Conservation (phyloP, 257 asterid species). For the Capsicum rhomboideum region DNA sequence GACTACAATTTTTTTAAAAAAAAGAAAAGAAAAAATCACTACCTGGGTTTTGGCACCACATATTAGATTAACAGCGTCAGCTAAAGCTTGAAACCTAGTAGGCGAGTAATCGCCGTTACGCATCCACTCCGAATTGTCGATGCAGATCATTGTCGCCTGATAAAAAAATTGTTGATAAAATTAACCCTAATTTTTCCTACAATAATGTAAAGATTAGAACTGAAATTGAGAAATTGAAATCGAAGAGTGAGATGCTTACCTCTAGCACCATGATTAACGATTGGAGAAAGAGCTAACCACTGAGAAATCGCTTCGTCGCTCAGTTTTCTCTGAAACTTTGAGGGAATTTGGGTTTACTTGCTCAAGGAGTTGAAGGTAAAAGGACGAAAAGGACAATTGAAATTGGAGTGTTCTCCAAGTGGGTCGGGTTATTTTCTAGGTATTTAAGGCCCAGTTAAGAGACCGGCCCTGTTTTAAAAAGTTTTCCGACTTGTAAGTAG, state of each 20-base stretch:
- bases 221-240: neutral
- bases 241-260: slow-evolving; percentile 26
- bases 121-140: slow-evolving; percentile 99
- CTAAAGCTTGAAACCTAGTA: slow-evolving; percentile 77
- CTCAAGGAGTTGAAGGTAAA: neutral
- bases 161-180: neutral
- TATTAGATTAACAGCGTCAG: slow-evolving; percentile 91
- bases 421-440: neutral
- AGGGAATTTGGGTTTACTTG: slow-evolving; percentile 2
- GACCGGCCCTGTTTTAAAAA: neutral
- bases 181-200: slow-evolving; percentile 9
- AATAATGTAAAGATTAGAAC: neutral
- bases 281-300: neutral
- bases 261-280: slow-evolving; percentile 82
- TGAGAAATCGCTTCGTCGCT: neutral
- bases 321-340: neutral
- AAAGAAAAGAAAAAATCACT: too few relatives aligned
- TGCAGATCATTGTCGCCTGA: slow-evolving; percentile 95
- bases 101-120: slow-evolving; percentile 94
- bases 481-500: neutral
- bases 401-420: neutral
- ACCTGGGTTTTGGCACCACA: slow-evolving; percentile 99
- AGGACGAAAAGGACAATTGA: neutral
- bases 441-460: neutral
- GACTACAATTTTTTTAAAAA: neutral